Base-by-base conservation (phyloP, 306 rosid species). In the Citrullus mucosospermus region DNA sequence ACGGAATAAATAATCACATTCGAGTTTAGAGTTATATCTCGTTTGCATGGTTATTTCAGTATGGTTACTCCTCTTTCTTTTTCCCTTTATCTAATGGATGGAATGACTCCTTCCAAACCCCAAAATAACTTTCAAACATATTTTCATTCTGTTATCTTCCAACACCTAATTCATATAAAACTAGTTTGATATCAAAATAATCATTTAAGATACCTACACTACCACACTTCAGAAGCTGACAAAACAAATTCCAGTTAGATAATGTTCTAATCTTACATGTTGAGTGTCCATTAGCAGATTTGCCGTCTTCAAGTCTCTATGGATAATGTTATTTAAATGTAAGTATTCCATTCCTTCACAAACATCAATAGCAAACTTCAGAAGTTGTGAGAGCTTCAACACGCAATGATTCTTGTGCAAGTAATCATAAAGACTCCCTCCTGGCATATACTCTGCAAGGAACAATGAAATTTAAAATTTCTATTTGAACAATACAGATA, bases 241-340 rank as follows among this genome's bases (percentile, higher is more conserved):
- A 58, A 77, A 82, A 73, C 81, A 44, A 75, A 34, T 69, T 55
- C 44, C 55, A 80, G 55, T n/a, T 63, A 75, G 81, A 50, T 43
- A 56, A 61, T 22, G 51, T 28, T 80, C 54, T 55, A 75, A 81
- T 88, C 97, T 88, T 89, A 96, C 99, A 78, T 88, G 91, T 78
- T 91, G 78, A 58, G 83, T 78, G 80, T 93, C 93, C 99, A 96
- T 92, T 76, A 96, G 92, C 79, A 96, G 85, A 88, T 96, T 96
- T 80, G 99, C 99, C 0, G 99, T 92, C 97, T 96, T 96, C 86
- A 96, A 84, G 83, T 96, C 99, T 86, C 99, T 86, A 78, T 96
- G 99, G 73, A 96, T 90, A 78, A 96, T 96, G 88, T 88, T 85
- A 79, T 85, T 91, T 71, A 59, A 86, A 81, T 96, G 99, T 88